phyloP scores from a whole-genome alignment of 164 flowering plant species.

The Stephania yunnanensis region DNA sequence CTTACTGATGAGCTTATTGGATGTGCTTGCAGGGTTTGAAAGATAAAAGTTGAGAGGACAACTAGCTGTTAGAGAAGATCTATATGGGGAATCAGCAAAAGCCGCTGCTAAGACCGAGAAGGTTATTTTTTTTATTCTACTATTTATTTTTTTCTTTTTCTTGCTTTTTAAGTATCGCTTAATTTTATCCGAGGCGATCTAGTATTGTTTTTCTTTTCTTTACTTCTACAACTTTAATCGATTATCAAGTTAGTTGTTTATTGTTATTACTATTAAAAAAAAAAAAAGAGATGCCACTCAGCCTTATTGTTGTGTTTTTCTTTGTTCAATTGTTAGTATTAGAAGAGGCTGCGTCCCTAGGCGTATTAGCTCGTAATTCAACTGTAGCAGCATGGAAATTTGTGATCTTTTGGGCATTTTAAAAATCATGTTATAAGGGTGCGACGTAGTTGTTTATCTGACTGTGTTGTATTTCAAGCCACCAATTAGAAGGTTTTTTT shows the following conservation, averaged over 20 bases:
- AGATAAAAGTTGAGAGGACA: conserved; percentile 85
- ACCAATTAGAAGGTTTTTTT: no score
- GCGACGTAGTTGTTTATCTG: neutral
- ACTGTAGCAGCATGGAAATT: neutral
- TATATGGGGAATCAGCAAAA: conserved; percentile 71
- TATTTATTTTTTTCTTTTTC: no score
- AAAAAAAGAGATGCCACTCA: no score
- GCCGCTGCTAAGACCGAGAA: conserved; percentile 83
- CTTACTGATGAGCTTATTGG: neutral
- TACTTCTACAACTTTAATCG: no score
- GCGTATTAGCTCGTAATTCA: no score
- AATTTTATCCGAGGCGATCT: neutral
- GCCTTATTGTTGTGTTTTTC: no score
- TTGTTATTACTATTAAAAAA: no score
- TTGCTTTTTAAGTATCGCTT: no score
- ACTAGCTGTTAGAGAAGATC: conserved; percentile 64
- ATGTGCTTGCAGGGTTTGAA: conserved; percentile 40
- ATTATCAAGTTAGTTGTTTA: no score
- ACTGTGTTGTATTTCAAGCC: neutral
- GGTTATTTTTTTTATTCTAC: conserved; percentile 30
- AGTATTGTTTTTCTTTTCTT: neutral
- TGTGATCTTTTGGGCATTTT: neutral
- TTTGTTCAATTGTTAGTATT: no score
- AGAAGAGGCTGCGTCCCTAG: no score
- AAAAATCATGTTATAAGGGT: neutral